Evolutionary conservation across 108 stramenopile species (phyloP).

Genomic region (Discostella stelligeroides): DNA sequence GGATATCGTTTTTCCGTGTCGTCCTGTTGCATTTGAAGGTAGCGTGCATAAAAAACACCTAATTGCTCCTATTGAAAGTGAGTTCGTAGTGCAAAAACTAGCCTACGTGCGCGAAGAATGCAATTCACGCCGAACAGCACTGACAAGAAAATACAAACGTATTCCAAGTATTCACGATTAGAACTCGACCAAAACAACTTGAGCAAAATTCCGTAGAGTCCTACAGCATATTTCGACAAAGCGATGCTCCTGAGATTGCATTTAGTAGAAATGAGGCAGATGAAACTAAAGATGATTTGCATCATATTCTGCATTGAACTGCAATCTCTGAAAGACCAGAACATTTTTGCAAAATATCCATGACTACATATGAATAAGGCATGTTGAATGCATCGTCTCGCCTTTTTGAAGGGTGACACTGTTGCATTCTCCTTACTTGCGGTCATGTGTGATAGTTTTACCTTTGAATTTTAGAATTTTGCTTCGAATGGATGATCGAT

Average conservation of each 20-base stretch:
- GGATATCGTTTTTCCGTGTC: too few relatives aligned
- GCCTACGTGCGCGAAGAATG: neutral
- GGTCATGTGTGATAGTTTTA: too few relatives aligned
- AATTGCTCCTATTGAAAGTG: neutral
- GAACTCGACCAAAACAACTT: slow-evolving; percentile 27
- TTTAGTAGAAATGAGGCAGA: slow-evolving; percentile 19
- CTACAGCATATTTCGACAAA: slow-evolving; percentile 6
- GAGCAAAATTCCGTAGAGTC: slow-evolving; percentile 11
- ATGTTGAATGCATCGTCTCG: neutral
- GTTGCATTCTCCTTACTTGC: neutral
- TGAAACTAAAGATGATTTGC: slow-evolving; percentile 20
- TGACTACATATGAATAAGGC: slow-evolving; percentile 9
- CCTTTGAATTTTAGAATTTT: too few relatives aligned
- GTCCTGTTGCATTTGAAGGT: too few relatives aligned
- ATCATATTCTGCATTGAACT: slow-evolving; percentile 6
- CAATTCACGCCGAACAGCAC: slow-evolving; percentile 18
- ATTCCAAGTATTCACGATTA: slow-evolving; percentile 22
- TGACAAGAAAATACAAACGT: slow-evolving; percentile 19
- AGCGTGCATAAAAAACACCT: neutral
- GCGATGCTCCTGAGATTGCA: slow-evolving; percentile 14
- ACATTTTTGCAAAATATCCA: slow-evolving; percentile 15
- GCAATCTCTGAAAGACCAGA: slow-evolving; percentile 20
- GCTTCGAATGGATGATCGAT: too few relatives aligned
- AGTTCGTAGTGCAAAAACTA: neutral
- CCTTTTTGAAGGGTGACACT: neutral